Evolutionary conservation across 805 yeast species (phyloP).

Genomic region (Wickerhamiella dianesei): DNA sequence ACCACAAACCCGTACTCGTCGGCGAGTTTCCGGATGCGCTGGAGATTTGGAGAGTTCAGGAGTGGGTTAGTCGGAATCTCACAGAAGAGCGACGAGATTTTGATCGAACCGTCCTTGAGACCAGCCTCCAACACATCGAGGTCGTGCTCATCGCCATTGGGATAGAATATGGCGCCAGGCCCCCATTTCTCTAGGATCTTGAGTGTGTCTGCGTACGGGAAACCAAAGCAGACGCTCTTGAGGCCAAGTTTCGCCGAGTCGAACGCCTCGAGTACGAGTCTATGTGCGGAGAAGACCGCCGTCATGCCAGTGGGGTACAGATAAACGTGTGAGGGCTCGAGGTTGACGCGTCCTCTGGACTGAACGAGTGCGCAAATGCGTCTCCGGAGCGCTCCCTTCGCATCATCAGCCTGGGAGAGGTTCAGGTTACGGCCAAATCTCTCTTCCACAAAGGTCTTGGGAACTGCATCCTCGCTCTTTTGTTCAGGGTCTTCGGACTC

Average conservation of each 20-base stretch:
- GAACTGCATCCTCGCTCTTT: conserved; percentile 10
- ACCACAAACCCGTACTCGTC: conserved; percentile 60
- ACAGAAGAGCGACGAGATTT: conserved; percentile 61
- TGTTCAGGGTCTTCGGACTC: conserved; percentile 29
- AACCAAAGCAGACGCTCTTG: conserved; percentile 87
- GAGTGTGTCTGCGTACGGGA: conserved; percentile 88
- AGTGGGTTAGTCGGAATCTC: conserved; percentile 96
- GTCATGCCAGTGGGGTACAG: conserved; percentile 91
- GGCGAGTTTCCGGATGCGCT: conserved; percentile 49
- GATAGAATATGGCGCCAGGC: conserved; percentile 76
- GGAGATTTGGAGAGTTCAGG: conserved; percentile 68
- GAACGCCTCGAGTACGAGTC: conserved; percentile 20
- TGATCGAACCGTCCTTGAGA: conserved; percentile 49
- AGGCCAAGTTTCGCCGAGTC: conserved; percentile 13
- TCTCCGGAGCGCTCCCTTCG: conserved; percentile 57
- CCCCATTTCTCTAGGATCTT: conserved; percentile 82
- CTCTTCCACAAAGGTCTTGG: conserved; percentile 56
- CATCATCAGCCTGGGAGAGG: conserved; percentile 57
- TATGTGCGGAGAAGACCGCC: conserved; percentile 71
- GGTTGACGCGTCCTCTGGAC: conserved; percentile 5
- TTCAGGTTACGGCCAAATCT: conserved; percentile 84
- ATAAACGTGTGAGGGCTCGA: conserved; percentile 47
- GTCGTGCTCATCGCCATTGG: conserved; percentile 57
- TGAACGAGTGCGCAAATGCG: conserved; percentile 35
- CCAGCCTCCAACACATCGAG: conserved; percentile 49